These are phyloP conservation scores for Aspergillus calidoustus DNA, from an alignment of 2,329 filamentous ascomycete genomes.

Conservation along the genomic window DNA sequence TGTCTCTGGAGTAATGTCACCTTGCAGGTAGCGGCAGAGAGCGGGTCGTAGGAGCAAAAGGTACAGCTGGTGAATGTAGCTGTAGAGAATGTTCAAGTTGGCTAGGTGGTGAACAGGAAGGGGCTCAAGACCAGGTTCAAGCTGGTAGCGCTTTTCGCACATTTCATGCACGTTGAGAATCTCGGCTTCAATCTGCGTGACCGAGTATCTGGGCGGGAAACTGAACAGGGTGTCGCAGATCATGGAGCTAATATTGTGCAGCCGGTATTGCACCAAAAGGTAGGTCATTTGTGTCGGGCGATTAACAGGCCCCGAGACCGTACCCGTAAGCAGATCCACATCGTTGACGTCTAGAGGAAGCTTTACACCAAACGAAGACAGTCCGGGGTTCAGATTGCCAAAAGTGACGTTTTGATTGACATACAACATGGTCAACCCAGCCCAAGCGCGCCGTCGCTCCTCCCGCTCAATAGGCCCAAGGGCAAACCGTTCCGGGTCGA, in stretches of 20 bases:
- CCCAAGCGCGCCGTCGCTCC: slow-evolving; percentile 46
- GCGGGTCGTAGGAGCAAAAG: slow-evolving; percentile 44
- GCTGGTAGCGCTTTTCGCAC: slow-evolving; percentile 36
- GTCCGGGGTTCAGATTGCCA: slow-evolving; percentile 39
- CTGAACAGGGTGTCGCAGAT: slow-evolving; percentile 42
- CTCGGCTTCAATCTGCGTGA: slow-evolving; percentile 35
- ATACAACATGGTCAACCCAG: slow-evolving; percentile 47
- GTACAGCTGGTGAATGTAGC: slow-evolving; percentile 44
- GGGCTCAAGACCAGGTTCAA: slow-evolving; percentile 29
- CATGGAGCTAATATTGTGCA: slow-evolving; percentile 42
- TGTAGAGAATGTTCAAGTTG: slow-evolving; percentile 47
- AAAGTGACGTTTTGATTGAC: slow-evolving; percentile 44
- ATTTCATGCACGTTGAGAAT: slow-evolving; percentile 36
- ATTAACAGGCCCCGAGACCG: slow-evolving; percentile 23
- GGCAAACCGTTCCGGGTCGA: slow-evolving; percentile 44
- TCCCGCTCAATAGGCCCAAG: slow-evolving; percentile 43
- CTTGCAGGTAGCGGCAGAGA: slow-evolving; percentile 38
- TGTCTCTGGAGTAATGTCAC: slow-evolving; percentile 36
- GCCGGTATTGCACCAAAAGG: slow-evolving; percentile 43
- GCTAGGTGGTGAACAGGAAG: slow-evolving; percentile 42
- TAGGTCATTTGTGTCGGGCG: slow-evolving; percentile 49
- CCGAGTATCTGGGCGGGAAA: slow-evolving; percentile 27
- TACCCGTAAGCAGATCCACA: slow-evolving; percentile 36
- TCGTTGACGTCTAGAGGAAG: slow-evolving; percentile 44
- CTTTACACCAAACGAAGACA: slow-evolving; percentile 34